Evolutionary conservation across 768 basidiomycete genomes (phyloP).

Genomic region (Russula ochroleuca): DNA sequence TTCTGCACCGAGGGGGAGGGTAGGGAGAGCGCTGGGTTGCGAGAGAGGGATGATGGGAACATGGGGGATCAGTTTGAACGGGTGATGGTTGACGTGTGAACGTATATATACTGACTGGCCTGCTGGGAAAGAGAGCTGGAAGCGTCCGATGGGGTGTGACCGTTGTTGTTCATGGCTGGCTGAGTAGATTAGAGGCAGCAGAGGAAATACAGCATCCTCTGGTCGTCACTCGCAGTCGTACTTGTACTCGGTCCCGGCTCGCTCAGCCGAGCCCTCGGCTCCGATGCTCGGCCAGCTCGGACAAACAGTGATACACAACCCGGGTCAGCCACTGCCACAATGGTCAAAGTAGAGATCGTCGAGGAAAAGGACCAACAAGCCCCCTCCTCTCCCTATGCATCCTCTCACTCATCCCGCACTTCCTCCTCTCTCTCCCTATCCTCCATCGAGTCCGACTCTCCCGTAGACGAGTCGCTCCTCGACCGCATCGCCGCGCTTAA

Average conservation of each 20-base stretch:
- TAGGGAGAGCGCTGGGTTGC: constrained; percentile 50
- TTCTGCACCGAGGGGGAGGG: constrained; percentile 68
- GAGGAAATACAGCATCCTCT: background rate
- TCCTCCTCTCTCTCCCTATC: constrained; percentile 71
- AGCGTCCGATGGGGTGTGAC: background rate
- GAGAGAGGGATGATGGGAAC: constrained; percentile 31
- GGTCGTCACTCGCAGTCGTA: background rate
- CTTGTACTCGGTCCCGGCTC: constrained; percentile 13
- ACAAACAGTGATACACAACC: background rate
- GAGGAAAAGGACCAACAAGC: constrained; percentile 68
- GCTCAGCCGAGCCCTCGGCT: background rate
- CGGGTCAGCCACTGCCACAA: constrained; percentile 35
- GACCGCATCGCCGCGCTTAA: constrained; percentile 89
- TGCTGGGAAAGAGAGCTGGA: constrained; percentile 22
- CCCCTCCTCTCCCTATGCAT: constrained; percentile 63
- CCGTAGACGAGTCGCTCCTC: constrained; percentile 73
- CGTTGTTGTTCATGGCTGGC: constrained; percentile 1
- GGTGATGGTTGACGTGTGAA: constrained; percentile 8
- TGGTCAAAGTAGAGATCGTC: constrained; percentile 94
- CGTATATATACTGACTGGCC: constrained; percentile 15
- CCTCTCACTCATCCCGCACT: constrained; percentile 68
- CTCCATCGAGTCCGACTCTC: constrained; percentile 67
- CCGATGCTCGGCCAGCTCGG: background rate
- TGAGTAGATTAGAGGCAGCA: background rate
- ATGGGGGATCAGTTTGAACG: constrained; percentile 29